Percentiles rank a stretch among this genome's conserved stretches.
Evolutionary conservation across 2,329 filamentous ascomycete species (phyloP).

Genomic region (Talaromyces verruculosus): DNA sequence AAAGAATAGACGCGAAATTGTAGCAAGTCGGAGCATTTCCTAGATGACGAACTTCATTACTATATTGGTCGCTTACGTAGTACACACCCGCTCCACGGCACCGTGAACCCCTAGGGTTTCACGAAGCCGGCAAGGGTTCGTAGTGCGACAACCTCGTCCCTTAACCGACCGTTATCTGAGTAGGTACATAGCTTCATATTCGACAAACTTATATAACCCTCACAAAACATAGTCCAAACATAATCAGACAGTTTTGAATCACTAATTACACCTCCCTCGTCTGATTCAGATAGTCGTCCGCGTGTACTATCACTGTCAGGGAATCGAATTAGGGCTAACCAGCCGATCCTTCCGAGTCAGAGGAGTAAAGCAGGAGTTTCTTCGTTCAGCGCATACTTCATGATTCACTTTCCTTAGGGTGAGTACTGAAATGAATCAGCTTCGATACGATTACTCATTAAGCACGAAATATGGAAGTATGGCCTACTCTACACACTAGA

Average conservation of each 20-base stretch:
- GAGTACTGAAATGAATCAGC: not conserved
- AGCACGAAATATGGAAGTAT: not conserved
- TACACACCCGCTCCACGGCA: not conserved
- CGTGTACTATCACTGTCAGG: not conserved
- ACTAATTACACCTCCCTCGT: not conserved
- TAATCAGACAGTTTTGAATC: not conserved
- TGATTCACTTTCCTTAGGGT: not conserved
- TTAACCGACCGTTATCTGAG: not conserved
- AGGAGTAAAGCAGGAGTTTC: not conserved
- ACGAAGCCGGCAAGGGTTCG: not conserved
- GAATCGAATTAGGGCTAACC: not conserved
- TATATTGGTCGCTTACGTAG: not conserved
- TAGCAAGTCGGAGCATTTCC: not conserved
- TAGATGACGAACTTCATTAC: not conserved
- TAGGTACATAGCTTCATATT: not conserved
- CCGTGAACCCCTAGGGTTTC: not conserved
- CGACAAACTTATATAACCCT: not conserved
- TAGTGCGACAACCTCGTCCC: not conserved
- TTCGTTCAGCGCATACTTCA: not conserved
- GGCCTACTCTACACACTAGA: not conserved
- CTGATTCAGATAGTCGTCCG: not conserved
- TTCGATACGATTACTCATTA: not conserved
- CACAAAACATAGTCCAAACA: not conserved
- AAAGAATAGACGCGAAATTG: not conserved
- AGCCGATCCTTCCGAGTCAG: not conserved